Conservation (phyloP, 768 basidiomycete species). For the Galerina sulciceps region DNA sequence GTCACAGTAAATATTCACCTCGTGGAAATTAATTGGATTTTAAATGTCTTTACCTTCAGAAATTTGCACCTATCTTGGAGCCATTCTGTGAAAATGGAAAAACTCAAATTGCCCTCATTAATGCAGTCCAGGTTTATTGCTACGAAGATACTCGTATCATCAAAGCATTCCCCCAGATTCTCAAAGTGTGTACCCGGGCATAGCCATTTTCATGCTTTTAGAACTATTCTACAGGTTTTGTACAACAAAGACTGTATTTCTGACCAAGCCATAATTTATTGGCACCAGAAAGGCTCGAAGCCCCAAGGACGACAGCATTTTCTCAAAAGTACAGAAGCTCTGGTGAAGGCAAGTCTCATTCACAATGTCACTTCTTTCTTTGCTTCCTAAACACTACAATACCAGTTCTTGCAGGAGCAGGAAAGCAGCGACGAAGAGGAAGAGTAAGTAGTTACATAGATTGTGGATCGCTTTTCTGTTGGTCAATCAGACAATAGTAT, state of each 20-base stretch:
- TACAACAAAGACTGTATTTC: slow-evolving; percentile 97
- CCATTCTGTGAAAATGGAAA: slow-evolving; percentile 89
- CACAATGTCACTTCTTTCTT: not conserved
- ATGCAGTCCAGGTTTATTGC: slow-evolving; percentile 93
- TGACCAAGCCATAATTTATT: slow-evolving; percentile 96
- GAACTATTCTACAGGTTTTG: slow-evolving; percentile 63
- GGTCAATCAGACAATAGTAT: slow-evolving; percentile 8
- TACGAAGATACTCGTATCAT: slow-evolving; percentile 96
- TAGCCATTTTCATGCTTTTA: not conserved
- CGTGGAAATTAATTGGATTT: not conserved
- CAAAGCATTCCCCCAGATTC: slow-evolving; percentile 92
- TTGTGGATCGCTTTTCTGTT: slow-evolving; percentile 16
- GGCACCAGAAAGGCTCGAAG: slow-evolving; percentile 97
- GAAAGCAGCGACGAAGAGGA: slow-evolving; percentile 79
- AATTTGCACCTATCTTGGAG: slow-evolving; percentile 84
- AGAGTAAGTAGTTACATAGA: slow-evolving; percentile 27
- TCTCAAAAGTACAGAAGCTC: slow-evolving; percentile 81
- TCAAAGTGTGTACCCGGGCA: slow-evolving; percentile 63
- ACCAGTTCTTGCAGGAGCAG: slow-evolving; percentile 88
- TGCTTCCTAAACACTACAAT: slow-evolving; percentile 6
- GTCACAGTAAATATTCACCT: slow-evolving; percentile 65
- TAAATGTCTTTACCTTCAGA: slow-evolving; percentile 45
- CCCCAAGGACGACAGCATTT: slow-evolving; percentile 96
- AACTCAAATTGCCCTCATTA: slow-evolving; percentile 93
- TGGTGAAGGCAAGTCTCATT: slow-evolving; percentile 75